Evolutionary conservation across 805 yeast genomes (phyloP).

Genomic region (Metschnikowia baotianmanensis): DNA sequence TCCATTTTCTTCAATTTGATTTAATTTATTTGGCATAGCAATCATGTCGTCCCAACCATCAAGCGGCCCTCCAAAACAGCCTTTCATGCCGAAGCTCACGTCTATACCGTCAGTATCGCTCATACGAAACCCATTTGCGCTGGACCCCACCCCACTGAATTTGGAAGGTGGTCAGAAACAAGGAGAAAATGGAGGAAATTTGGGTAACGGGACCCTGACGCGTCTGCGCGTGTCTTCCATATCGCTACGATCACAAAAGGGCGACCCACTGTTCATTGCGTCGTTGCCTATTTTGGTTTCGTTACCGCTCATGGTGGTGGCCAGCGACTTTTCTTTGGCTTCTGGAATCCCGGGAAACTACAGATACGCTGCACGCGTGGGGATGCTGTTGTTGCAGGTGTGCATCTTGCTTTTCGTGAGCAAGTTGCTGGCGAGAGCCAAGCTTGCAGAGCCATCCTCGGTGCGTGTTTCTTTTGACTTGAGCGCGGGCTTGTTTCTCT

Average conservation of each 20-base stretch:
- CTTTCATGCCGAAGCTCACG: constrained; percentile 14
- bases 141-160: constrained; percentile 3
- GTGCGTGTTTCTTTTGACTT: constrained; percentile 14
- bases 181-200: background rate
- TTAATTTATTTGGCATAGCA: background rate
- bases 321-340: constrained; percentile 22
- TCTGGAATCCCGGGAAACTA: constrained; percentile 1
- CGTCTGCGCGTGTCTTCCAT: background rate
- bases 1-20: background rate
- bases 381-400: constrained; percentile 24
- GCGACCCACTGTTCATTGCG: constrained; percentile 11
- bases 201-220: background rate
- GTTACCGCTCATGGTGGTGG: constrained; percentile 29
- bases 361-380: constrained; percentile 7
- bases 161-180: background rate
- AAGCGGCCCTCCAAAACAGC: constrained; percentile 4
- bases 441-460: constrained; percentile 5
- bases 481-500: constrained; percentile 20
- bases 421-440: constrained; percentile 15
- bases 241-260: background rate
- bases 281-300: constrained; percentile 35
- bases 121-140: constrained; percentile 6
- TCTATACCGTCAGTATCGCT: constrained; percentile 13
- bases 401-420: constrained; percentile 19
- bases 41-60: background rate